These are phyloP conservation scores for Telopea speciosissima DNA, from an alignment of 177 flowering plant species.

Conservation along the genomic window DNA sequence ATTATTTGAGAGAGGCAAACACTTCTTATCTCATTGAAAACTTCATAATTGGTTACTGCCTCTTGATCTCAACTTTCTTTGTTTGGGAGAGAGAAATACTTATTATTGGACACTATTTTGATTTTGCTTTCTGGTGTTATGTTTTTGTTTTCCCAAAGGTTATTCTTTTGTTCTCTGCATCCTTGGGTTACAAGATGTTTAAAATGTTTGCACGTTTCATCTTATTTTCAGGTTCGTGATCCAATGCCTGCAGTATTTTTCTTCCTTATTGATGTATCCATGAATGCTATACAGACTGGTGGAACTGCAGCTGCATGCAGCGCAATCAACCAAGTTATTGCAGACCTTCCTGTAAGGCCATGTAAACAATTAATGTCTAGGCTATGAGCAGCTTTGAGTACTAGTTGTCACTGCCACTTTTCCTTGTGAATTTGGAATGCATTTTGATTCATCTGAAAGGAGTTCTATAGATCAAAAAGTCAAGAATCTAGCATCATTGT, in stretches of 20 bases:
- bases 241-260: constrained; percentile 98
- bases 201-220: neutral
- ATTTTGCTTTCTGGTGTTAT: neutral
- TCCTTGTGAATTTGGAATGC: neutral
- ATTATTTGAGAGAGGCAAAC: too few relatives aligned
- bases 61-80: too few relatives aligned
- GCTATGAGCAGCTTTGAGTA: neutral
- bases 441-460: neutral
- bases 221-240: constrained; percentile 69
- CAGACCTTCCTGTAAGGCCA: constrained; percentile 86
- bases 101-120: neutral
- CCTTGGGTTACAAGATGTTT: neutral
- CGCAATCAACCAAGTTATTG: constrained; percentile 82
- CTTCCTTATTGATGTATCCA: constrained; percentile 91
- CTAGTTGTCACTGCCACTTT: neutral
- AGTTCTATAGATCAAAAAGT: neutral
- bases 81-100: neutral
- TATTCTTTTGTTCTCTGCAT: neutral
- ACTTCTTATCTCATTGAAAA: too few relatives aligned
- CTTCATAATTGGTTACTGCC: too few relatives aligned
- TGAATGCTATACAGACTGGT: constrained; percentile 93
- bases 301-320: constrained; percentile 99
- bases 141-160: neutral
- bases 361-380: neutral
- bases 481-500: too few relatives aligned